These are phyloP conservation scores for Alternaria sp. DNA, from an alignment of 2,329 filamentous ascomycete genomes.

Conservation along the genomic window DNA sequence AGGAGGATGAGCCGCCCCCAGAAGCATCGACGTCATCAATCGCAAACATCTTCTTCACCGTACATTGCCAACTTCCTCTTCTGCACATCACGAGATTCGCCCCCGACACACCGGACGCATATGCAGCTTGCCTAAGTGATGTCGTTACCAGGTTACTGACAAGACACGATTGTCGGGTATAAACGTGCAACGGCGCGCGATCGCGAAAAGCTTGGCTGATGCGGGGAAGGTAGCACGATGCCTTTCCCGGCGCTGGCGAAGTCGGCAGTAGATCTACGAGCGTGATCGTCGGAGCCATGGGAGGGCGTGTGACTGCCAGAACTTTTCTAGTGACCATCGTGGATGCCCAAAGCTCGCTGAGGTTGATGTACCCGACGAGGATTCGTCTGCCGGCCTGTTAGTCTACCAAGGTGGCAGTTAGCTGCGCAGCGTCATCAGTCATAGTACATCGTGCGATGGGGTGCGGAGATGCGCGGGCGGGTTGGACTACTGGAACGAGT, in stretches of 20 bases:
- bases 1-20: not conserved
- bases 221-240: constrained; percentile 8
- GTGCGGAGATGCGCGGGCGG: not conserved
- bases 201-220: constrained; percentile 5
- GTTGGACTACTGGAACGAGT: not conserved
- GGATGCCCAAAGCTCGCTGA: not conserved
- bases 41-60: not conserved
- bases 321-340: not conserved
- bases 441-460: not conserved
- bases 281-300: not conserved
- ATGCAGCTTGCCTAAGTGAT: constrained; percentile 4
- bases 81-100: constrained; percentile 3
- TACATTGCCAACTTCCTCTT: constrained; percentile 2
- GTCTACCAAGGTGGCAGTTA: not conserved
- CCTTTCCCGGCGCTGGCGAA: not conserved
- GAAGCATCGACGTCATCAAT: constrained; percentile 1
- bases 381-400: not conserved
- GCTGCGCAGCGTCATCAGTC: not conserved
- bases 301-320: constrained; percentile 7
- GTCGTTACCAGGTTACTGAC: not conserved
- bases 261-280: constrained; percentile 3
- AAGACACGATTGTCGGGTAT: not conserved
- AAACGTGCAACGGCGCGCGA: constrained; percentile 11
- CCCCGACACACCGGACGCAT: constrained; percentile 1
- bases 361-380: not conserved